Base-by-base conservation (phyloP, 306 rosid species). In the Canavalia gladiata region DNA sequence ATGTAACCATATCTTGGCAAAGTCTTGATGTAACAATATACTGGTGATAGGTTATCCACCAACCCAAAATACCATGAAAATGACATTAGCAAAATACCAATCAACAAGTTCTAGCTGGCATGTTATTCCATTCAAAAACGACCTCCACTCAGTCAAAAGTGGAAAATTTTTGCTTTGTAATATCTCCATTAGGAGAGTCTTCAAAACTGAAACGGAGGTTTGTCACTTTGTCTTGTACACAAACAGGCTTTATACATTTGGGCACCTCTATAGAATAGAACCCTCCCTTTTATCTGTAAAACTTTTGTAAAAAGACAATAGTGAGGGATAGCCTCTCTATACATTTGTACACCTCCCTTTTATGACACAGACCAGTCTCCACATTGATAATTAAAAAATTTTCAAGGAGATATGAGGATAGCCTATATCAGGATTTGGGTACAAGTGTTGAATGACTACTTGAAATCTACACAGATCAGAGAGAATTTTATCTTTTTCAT, bases 1-100 rank as follows among this genome's bases (percentile, higher is more conserved):
- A 37, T 4, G 31, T 77, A 73, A 51, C 46, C 50, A 56, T 46
- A 58, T 75, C 42, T 70, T 3, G 4, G 52, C 41, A 54, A 72
- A 63, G 67, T 45, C 54, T 70, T 78, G 37, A 67, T 45, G 7
- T 41, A 57, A 73, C 3, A 56, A n/a, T 35, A 64, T 42, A 49
- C 43, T 29, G 18, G 69, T 4, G 45, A 78, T 37, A 45, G n/a
- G 12, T 70, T 56, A 52, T 51, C 9, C 13, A 68, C 74, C 6
- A 9, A 68, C 63, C 79, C 67, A 76, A 76, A 76, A 63, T 47
- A 54, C 30, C 42, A 75, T 59, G 45, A 68, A 65, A 75, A 58
- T n/a, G 60, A 54, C 76, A 78, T 45, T 34, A 13, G 42, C 67
- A 35, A 68, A 49, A 57, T 74, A 67, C n/a, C 30, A 73, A 18